Evolutionary conservation across 495 filamentous ascomycete species (phyloP).

Genomic region (Choiromyces venosus): DNA sequence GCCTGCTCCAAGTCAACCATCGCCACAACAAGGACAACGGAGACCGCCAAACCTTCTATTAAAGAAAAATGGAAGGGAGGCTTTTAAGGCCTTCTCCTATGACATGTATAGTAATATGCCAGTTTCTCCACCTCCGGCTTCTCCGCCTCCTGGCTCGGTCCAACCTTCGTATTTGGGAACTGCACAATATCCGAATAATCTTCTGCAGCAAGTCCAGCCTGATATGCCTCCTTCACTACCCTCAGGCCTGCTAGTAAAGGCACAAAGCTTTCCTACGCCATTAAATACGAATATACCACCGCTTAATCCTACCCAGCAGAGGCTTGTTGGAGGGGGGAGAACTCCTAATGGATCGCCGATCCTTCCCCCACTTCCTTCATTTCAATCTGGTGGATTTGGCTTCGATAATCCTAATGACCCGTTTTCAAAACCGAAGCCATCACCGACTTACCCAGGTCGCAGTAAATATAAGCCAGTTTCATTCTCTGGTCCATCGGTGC

Average conservation of each 20-base stretch:
- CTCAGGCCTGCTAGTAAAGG: background rate
- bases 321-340: conserved; percentile 13
- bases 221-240: conserved; percentile 6
- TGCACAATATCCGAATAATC: conserved; percentile 29
- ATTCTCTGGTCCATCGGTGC: background rate
- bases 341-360: conserved; percentile 37
- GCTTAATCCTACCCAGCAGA: conserved; percentile 18
- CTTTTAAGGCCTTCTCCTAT: conserved; percentile 34
- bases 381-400: conserved; percentile 36
- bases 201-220: conserved; percentile 13
- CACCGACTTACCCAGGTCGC: conserved; percentile 26
- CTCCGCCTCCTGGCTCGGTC: conserved; percentile 25
- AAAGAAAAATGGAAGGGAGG: conserved; percentile 23
- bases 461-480: conserved; percentile 16
- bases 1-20: conserved; percentile 13
- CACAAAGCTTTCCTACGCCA: conserved; percentile 23
- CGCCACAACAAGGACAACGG: conserved; percentile 15
- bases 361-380: conserved; percentile 39
- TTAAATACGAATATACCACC: conserved; percentile 21
- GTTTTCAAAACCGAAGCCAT: conserved; percentile 14
- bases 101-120: conserved; percentile 31
- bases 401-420: conserved; percentile 27
- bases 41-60: conserved; percentile 20
- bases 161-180: conserved; percentile 24
- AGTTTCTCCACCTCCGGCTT: conserved; percentile 24